Base-by-base conservation (phyloP, 768 basidiomycete genomes). In the Clavulina sp. region DNA sequence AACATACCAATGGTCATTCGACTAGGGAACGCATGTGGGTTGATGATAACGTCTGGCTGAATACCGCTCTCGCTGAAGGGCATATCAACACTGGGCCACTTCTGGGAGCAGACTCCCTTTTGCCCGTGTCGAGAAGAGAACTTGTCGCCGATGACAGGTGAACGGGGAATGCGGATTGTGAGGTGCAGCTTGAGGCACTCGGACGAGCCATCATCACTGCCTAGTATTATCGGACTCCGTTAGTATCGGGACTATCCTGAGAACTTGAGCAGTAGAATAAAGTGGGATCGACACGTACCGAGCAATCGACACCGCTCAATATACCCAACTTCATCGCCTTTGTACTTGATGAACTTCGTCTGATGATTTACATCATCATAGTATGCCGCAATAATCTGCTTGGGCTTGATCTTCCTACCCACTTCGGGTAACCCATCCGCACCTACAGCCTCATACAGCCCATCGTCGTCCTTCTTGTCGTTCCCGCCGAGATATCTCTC, bases 1-100 rank as follows among this genome's bases (percentile, higher is more conserved):
- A 99, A 80, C 95, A 99, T 99, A 54, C 95, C 95, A 60, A 99
- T 99, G 1, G 95, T 99, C 95, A 99, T 99, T 59, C 95, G 86
- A 72, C 81, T 85, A 2, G 95, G 95, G 73, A 99, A 99, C 16
- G 95, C 95, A 64, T 99, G 95, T 32, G 95, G 95, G 67, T 99
- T 99, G 71, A 99, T 97, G 64, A 99, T 97, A 48, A 99, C 78
- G 66, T 99, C 95, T 1, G 95, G 95, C 65, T 96, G 93, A 75
- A 99, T 91, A 16, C 95, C 95, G 53, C 87, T 93, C 69, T 99
- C 95, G 60, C 80, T 81, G 73, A 99, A 97, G 13, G 95, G 95
- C 95, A 99, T 96, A 63, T 99, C 95, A 58, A 95, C 68, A 18
- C 84, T 77, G 5, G 95, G 95, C 88, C 92, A 99, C 68, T 95